Percentiles rank a stretch among this genome's conserved stretches.
These are phyloP conservation scores for Psilocybe mexicana DNA, from an alignment of 1,284 basidiomycete genomes.

Conservation along the genomic window DNA sequence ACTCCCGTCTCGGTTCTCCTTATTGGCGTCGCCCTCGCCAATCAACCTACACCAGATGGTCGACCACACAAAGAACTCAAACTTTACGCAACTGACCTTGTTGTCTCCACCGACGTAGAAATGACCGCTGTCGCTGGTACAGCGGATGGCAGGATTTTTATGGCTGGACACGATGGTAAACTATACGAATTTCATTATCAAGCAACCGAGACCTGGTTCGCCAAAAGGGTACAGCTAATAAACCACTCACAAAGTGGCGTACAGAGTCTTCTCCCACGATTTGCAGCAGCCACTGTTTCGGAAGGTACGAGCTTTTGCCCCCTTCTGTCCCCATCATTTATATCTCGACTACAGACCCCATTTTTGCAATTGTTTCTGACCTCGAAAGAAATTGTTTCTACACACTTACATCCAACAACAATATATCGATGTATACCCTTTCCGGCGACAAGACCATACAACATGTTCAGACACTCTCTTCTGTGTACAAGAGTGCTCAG, in stretches of 20 bases:
- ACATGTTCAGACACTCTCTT: slow-evolving; percentile 67
- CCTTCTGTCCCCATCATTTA: slow-evolving; percentile 11
- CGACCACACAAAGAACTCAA: slow-evolving; percentile 71
- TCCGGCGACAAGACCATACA: slow-evolving; percentile 63
- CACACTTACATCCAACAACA: slow-evolving; percentile 67
- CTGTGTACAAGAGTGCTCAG: slow-evolving; percentile 68
- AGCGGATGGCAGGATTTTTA: slow-evolving; percentile 86
- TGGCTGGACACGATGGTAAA: slow-evolving; percentile 87
- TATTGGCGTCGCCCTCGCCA: slow-evolving; percentile 76
- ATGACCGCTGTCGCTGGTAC: slow-evolving; percentile 86
- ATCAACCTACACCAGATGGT: slow-evolving; percentile 45
- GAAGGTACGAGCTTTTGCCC: slow-evolving; percentile 51
- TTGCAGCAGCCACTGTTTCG: slow-evolving; percentile 48
- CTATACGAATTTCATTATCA: slow-evolving; percentile 95
- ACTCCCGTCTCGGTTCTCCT: slow-evolving; percentile 84
- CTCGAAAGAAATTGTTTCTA: slow-evolving; percentile 70
- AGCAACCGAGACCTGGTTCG: slow-evolving; percentile 92
- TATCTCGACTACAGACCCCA: slow-evolving; percentile 53
- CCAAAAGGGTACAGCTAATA: slow-evolving; percentile 77
- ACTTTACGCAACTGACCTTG: slow-evolving; percentile 90
- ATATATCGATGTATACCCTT: slow-evolving; percentile 69
- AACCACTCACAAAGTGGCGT: slow-evolving; percentile 82
- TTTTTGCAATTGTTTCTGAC: slow-evolving; percentile 69
- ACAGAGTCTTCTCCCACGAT: slow-evolving; percentile 69
- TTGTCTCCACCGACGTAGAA: slow-evolving; percentile 74